Percentiles rank a stretch among this genome's conserved stretches.
phyloP scores from a whole-genome alignment of 371 early-diverging fungal species.

The Scutellospora calospora region DNA sequence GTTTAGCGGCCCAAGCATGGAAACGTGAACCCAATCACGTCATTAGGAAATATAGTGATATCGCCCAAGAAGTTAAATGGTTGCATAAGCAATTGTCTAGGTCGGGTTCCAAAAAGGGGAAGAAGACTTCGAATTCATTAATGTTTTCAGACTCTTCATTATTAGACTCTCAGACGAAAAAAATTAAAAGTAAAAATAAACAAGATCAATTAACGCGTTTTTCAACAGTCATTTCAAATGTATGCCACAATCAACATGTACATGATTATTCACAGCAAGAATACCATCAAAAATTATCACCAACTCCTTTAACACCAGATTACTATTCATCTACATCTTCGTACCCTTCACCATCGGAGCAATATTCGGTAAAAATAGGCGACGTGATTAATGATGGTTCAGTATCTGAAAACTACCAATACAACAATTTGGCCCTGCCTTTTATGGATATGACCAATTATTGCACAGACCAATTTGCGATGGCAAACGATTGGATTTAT shows the following conservation, averaged over 20 bases:
- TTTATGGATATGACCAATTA: neutral
- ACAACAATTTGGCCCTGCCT: neutral
- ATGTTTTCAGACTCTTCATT: neutral
- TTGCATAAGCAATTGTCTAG: conserved; percentile 37
- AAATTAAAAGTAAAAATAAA: neutral
- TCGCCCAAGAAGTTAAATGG: conserved; percentile 39
- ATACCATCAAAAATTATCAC: neutral
- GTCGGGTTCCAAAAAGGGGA: conserved; percentile 19
- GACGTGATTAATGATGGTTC: neutral
- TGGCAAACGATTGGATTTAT: neutral
- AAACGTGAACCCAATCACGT: conserved; percentile 42
- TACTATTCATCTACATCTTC: neutral
- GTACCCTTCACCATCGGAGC: neutral
- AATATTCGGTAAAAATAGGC: neutral
- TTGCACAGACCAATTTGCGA: conserved; percentile 1
- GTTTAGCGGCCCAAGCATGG: conserved; percentile 40
- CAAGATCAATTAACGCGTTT: neutral
- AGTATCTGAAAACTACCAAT: neutral
- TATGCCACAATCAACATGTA: neutral
- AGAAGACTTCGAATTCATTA: neutral
- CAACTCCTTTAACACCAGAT: conserved; percentile 2
- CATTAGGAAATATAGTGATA: conserved; percentile 32
- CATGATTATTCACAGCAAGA: neutral
- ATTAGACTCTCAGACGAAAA: neutral
- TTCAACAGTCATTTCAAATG: neutral